Conservation (phyloP, 2,329 filamentous ascomycete species). For the Anthostomella pinea region DNA sequence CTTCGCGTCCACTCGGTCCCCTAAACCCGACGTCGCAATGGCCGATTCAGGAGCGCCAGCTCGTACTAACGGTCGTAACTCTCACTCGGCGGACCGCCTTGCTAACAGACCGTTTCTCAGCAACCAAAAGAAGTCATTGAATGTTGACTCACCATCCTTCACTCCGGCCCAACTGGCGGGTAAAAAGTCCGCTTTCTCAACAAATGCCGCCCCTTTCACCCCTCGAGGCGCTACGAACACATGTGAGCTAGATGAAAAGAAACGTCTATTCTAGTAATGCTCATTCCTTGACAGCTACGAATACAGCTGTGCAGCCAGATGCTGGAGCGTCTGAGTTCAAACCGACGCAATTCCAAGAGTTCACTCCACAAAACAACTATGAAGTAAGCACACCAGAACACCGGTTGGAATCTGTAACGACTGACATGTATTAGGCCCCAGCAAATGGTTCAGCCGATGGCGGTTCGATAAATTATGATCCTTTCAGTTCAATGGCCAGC, state of each 20-base stretch:
- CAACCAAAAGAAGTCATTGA: slow-evolving; percentile 72
- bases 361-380: slow-evolving; percentile 54
- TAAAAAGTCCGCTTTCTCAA: slow-evolving; percentile 79
- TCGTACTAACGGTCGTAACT: background rate
- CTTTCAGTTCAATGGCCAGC: slow-evolving; percentile 60
- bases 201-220: slow-evolving; percentile 83
- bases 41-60: background rate
- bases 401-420: background rate
- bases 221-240: slow-evolving; percentile 54
- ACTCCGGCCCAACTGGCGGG: slow-evolving; percentile 61
- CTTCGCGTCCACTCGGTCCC: no score
- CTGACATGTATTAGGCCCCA: slow-evolving; percentile 24
- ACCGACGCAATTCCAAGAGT: slow-evolving; percentile 56
- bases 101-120: slow-evolving; percentile 27
- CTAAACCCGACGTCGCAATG: no score
- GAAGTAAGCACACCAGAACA: slow-evolving; percentile 42
- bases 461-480: slow-evolving; percentile 51
- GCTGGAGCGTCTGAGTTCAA: slow-evolving; percentile 50
- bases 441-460: slow-evolving; percentile 30
- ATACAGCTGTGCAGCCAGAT: slow-evolving; percentile 41
- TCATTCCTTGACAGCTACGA: slow-evolving; percentile 30
- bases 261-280: background rate
- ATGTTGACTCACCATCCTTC: slow-evolving; percentile 95
- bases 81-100: slow-evolving; percentile 6
- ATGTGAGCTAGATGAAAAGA: slow-evolving; percentile 14